Percentiles rank a stretch among this genome's conserved stretches.
Conservation (phyloP, 129 eudicot species). For the Centella asiatica region DNA sequence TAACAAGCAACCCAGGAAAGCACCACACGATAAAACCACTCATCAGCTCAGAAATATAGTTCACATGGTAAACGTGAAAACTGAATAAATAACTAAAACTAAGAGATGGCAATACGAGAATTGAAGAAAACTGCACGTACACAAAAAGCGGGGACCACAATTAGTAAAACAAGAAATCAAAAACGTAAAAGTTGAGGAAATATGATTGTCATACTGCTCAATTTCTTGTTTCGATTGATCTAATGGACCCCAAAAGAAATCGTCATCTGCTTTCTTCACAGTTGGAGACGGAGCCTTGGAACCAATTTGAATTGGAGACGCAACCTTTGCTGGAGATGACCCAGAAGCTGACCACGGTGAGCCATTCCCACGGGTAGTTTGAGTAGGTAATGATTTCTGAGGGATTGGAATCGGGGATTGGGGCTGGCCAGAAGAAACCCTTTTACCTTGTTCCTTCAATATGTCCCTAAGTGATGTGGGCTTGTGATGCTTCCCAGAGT, state of each 20-base stretch:
- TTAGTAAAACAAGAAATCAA: neutral
- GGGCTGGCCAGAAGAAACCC: constrained; percentile 29
- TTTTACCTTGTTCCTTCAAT: constrained; percentile 76
- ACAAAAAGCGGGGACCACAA: too few relatives aligned
- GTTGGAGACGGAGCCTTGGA: constrained; percentile 36
- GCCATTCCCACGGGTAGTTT: constrained; percentile 40
- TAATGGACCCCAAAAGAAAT: constrained; percentile 92
- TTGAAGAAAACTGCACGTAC: too few relatives aligned
- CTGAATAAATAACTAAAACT: too few relatives aligned
- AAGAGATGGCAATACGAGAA: too few relatives aligned
- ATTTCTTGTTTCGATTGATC: constrained; percentile 75
- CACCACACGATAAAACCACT: too few relatives aligned
- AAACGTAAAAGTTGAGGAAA: neutral
- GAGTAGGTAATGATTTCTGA: constrained; percentile 41
- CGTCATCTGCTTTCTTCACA: constrained; percentile 65
- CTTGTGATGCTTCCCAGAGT: constrained; percentile 47
- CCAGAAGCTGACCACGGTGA: constrained; percentile 45
- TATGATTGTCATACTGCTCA: constrained; percentile 42
- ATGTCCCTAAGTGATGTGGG: constrained; percentile 81
- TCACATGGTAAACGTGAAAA: too few relatives aligned
- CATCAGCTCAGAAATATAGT: too few relatives aligned
- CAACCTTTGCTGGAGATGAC: constrained; percentile 59
- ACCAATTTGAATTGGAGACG: constrained; percentile 41
- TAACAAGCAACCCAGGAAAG: too few relatives aligned
- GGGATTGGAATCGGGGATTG: constrained; percentile 31